A percentile compares a stretch with the other conserved stretches of the same genome.
Conservation (phyloP, 2,329 filamentous ascomycete species). For the Venturia effusa region DNA sequence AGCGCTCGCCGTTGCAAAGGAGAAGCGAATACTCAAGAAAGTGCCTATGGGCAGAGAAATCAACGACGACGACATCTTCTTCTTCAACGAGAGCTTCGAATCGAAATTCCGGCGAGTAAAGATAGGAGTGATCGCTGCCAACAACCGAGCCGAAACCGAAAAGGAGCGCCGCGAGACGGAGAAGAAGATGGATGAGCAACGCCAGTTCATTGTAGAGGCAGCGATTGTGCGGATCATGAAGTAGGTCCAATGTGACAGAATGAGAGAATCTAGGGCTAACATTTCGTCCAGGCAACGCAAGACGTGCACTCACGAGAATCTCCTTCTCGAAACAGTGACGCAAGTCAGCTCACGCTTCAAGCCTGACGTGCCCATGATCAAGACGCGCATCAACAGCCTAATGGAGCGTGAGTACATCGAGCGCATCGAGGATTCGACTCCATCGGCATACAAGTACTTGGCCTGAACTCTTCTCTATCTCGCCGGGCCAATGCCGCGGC, state of each 20-base stretch:
- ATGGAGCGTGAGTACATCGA: slow-evolving; percentile 71
- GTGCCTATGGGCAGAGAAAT: slow-evolving; percentile 69
- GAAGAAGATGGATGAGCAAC: slow-evolving; percentile 62
- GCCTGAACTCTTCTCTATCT: background rate
- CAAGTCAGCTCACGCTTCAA: slow-evolving; percentile 61
- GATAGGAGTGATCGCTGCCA: slow-evolving; percentile 68
- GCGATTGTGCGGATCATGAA: slow-evolving; percentile 79
- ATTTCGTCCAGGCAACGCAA: slow-evolving; percentile 32
- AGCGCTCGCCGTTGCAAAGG: slow-evolving; percentile 71
- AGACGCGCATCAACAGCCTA: slow-evolving; percentile 68
- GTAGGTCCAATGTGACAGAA: slow-evolving; percentile 40
- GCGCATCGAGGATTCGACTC: slow-evolving; percentile 35
- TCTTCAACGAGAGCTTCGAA: slow-evolving; percentile 70
- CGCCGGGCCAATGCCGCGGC: background rate
- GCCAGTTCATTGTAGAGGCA: slow-evolving; percentile 62
- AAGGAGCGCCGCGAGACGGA: slow-evolving; percentile 59
- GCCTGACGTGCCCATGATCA: slow-evolving; percentile 67
- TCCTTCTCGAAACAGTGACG: slow-evolving; percentile 61
- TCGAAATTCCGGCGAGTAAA: slow-evolving; percentile 83
- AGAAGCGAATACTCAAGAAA: slow-evolving; percentile 71
- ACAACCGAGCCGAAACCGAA: slow-evolving; percentile 74
- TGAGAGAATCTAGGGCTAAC: slow-evolving; percentile 4
- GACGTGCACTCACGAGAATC: slow-evolving; percentile 55
- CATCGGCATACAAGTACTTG: slow-evolving; percentile 11
- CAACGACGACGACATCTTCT: slow-evolving; percentile 66